phyloP scores from a whole-genome alignment of 2,329 filamentous ascomycete species.

The Phyllosticta capitalensis region DNA sequence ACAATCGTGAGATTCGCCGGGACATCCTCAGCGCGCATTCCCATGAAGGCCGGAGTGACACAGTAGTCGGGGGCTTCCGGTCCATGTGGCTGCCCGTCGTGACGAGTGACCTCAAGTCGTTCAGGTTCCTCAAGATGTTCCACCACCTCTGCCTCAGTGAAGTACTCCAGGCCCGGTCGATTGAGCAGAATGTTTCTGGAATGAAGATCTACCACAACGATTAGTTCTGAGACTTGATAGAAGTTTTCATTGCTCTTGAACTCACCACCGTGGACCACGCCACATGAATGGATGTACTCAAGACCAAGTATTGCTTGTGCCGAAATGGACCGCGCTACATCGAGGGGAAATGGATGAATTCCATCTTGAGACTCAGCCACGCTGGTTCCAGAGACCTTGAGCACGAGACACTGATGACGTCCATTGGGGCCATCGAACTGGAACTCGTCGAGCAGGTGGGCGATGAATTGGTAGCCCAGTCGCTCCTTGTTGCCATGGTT shows the following conservation, averaged over 20 bases:
- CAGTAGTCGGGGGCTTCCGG: neutral
- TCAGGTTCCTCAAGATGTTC: neutral
- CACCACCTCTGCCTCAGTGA: neutral
- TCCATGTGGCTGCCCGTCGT: neutral
- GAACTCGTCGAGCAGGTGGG: neutral
- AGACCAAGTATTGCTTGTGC: too few species aligned
- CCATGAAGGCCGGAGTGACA: neutral
- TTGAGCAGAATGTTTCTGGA: neutral
- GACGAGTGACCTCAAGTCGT: neutral
- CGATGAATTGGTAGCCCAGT: neutral
- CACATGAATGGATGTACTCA: neutral
- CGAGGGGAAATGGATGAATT: neutral
- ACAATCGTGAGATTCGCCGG: neutral
- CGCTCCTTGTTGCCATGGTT: neutral
- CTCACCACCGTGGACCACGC: neutral
- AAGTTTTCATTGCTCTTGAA: neutral
- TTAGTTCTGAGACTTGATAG: neutral
- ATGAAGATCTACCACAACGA: neutral
- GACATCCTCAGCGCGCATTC: neutral
- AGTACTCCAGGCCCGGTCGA: neutral
- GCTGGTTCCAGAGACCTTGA: neutral
- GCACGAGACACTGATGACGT: neutral
- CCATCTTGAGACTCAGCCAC: neutral
- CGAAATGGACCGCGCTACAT: too few species aligned
- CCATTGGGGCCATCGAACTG: neutral